phyloP scores from a whole-genome alignment of 2,329 filamentous ascomycete species.

The Sporothrix euskadiensis region DNA sequence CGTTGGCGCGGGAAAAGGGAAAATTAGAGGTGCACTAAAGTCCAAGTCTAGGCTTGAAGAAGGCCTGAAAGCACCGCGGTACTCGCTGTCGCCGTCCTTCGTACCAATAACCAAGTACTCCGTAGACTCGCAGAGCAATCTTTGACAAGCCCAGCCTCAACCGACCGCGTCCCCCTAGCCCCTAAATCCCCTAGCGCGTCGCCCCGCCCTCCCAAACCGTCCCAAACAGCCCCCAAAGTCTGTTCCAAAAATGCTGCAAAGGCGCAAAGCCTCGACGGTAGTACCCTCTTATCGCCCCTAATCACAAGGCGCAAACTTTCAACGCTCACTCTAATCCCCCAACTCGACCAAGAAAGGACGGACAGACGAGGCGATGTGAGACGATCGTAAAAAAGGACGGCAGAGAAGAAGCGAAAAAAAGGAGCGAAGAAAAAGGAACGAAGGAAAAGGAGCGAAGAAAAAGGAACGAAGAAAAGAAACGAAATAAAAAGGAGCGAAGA shows the following conservation, averaged over 20 bases:
- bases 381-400: too few relatives aligned
- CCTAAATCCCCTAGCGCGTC: conserved; percentile 18
- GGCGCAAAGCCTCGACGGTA: background rate
- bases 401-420: too few relatives aligned
- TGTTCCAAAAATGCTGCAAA: background rate
- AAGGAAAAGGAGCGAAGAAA: too few relatives aligned
- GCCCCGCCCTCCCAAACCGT: background rate
- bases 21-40: background rate
- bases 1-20: background rate
- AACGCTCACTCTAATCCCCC: background rate
- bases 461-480: too few relatives aligned
- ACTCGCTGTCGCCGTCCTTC: too few relatives aligned
- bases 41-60: too few relatives aligned
- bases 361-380: background rate
- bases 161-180: background rate
- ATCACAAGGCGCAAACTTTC: background rate
- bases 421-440: too few relatives aligned
- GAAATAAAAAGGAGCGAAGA: too few relatives aligned
- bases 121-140: background rate
- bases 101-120: too few relatives aligned
- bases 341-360: background rate
- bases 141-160: background rate
- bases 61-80: too few relatives aligned
- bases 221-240: background rate
- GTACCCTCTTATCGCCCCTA: background rate